Conservation (phyloP, 2,329 filamentous ascomycete genomes). For the Alternaria arborescens region DNA sequence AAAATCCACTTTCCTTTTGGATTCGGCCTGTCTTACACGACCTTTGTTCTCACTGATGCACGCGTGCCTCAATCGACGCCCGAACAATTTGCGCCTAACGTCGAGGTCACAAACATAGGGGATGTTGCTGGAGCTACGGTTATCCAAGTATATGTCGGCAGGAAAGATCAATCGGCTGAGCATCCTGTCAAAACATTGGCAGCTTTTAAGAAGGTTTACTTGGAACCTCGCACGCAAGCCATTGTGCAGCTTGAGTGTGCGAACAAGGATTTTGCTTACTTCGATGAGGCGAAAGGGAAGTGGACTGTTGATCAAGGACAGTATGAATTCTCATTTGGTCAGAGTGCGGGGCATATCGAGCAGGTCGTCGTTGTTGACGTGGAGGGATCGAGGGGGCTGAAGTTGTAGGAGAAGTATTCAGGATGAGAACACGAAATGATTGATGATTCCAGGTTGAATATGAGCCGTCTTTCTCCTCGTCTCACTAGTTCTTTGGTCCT, state of each 20-base stretch:
- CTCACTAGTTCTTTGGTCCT: neutral
- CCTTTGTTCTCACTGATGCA: conserved; percentile 58
- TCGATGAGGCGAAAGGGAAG: conserved; percentile 35
- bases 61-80: conserved; percentile 69
- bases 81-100: conserved; percentile 38
- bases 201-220: conserved; percentile 70
- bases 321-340: conserved; percentile 46
- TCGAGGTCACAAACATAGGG: conserved; percentile 63
- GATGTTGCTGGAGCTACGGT: conserved; percentile 59
- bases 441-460: neutral
- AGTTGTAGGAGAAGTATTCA: neutral
- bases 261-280: conserved; percentile 44
- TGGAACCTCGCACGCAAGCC: conserved; percentile 67
- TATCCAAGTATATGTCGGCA: conserved; percentile 68
- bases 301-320: conserved; percentile 44
- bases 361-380: conserved; percentile 33
- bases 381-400: conserved; percentile 29
- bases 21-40: conserved; percentile 51
- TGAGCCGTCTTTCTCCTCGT: neutral
- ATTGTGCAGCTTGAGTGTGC: conserved; percentile 59
- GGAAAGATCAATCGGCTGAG: conserved; percentile 40
- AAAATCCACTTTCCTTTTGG: conserved; percentile 55
- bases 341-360: conserved; percentile 39
- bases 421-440: neutral
- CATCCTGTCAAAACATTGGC: conserved; percentile 74